Conservation (phyloP, 768 basidiomycete species). For the Calvatia gigantea region DNA sequence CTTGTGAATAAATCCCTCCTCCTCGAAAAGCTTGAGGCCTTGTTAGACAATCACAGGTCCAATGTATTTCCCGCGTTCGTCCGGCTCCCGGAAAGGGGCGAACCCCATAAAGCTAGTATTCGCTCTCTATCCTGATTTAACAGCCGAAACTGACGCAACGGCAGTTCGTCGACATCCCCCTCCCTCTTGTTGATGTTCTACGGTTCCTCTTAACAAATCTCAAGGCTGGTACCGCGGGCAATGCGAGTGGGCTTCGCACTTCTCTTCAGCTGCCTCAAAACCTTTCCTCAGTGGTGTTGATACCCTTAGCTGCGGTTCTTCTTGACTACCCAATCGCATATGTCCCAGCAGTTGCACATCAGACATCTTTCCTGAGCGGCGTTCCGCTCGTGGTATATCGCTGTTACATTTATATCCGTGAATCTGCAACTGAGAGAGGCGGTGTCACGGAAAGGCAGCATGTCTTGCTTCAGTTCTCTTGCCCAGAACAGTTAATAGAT, state of each 20-base stretch:
- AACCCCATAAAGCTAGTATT: not conserved
- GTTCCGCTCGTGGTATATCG: slow-evolving; percentile 31
- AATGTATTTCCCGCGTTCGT: slow-evolving; percentile 1
- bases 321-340: slow-evolving; percentile 64
- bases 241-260: not conserved
- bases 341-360: slow-evolving; percentile 24
- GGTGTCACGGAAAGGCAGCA: slow-evolving; percentile 3
- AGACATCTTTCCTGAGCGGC: slow-evolving; percentile 39
- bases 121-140: not conserved
- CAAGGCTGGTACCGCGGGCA: not conserved
- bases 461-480: slow-evolving; percentile 13
- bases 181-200: slow-evolving; percentile 2
- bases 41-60: not conserved
- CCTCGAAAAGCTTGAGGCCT: slow-evolving; percentile 10
- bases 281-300: slow-evolving; percentile 24
- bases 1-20: slow-evolving; percentile 41
- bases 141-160: not conserved
- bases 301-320: slow-evolving; percentile 56
- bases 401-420: slow-evolving; percentile 36
- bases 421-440: slow-evolving; percentile 28
- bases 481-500: not conserved
- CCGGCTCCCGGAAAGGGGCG: not conserved
- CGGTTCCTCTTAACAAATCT: not conserved
- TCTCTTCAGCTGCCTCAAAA: slow-evolving; percentile 27
- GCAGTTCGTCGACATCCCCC: slow-evolving; percentile 6